A percentile compares a stretch with the other conserved stretches of the same genome.
Evolutionary conservation across 345 rosid genomes (phyloP).

Genomic region (Lagerstroemia speciosa): DNA sequence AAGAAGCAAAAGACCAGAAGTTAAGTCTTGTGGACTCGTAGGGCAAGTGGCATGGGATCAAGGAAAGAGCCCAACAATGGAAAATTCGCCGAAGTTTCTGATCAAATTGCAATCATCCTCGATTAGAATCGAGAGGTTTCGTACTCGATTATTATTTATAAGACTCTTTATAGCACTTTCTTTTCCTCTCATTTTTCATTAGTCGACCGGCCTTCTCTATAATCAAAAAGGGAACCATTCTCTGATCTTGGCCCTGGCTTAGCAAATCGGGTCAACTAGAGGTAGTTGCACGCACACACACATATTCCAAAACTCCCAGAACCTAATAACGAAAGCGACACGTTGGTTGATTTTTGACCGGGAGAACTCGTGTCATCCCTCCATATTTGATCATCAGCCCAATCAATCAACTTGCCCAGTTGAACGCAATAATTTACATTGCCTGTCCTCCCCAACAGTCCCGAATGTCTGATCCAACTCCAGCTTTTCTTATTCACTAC

Average conservation of each 20-base stretch:
- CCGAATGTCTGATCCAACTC: not conserved
- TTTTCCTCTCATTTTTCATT: too few species aligned
- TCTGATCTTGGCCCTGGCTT: too few species aligned
- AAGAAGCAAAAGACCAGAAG: not conserved
- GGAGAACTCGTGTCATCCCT: not conserved
- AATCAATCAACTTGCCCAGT: not conserved
- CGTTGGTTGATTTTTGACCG: not conserved
- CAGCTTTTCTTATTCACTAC: not conserved
- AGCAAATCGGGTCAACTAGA: too few species aligned
- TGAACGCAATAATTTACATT: not conserved
- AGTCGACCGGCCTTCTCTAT: too few species aligned
- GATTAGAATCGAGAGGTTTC: too few species aligned
- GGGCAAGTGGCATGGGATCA: not conserved
- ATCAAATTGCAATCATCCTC: too few species aligned
- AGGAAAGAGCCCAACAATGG: not conserved
- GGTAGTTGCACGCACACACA: too few species aligned
- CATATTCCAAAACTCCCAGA: not conserved
- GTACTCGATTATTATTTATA: too few species aligned
- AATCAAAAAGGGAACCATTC: too few species aligned
- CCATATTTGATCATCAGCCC: not conserved
- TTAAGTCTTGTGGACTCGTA: not conserved
- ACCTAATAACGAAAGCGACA: not conserved
- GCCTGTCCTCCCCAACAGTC: not conserved
- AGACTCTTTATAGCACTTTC: too few species aligned
- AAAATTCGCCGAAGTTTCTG: too few species aligned